Base-by-base conservation (phyloP, 306 rosid genomes). In the Sicyos edulis region DNA sequence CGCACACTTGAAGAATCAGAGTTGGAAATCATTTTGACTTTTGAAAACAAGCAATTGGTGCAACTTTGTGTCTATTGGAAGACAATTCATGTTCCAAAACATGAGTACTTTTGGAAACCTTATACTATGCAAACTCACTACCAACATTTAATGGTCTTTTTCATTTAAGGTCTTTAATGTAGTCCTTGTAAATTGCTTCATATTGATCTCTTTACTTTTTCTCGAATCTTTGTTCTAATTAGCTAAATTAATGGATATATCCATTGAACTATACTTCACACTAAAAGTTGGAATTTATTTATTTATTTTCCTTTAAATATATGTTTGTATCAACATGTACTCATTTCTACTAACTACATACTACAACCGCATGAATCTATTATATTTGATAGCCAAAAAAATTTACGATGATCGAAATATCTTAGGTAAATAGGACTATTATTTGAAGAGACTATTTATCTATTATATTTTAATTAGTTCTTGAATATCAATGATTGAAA, bases 1-100 rank as follows among this genome's bases (percentile, higher is more conserved):
- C 49, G 68, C 50, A 62, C 69, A 62, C 50, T 26, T 26, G 29
- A 26, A 26, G 29, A 26, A 1, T 26, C 29, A 26, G 29, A 26
- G 29, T 26, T 26, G 29, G 29, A 26, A 26, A 26, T 26, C 29
- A 26, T 26, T 26, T 26, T 26, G 29, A 26, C 29, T 26, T 26
- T 62, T 58, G 63, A 57, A 63, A 37, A 15, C 19, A 60, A 34
- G 20, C 50, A 8, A 62, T 7, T 0, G 12, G 4, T 19, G 10
- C 32, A 20, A 56, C 22, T 56, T 10, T 7, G 20, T 59, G 9
- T 37, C 45, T 19, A 57, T 12, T 22, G n/a, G 70, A 40, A 40
- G 52, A 64, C 70, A 64, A 8, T 29, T 61, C 68, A 61, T 61
- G 68, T 61, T 61, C 29, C 29, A 26, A 26, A 26, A 26, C 29